Percentiles rank a stretch among this genome's conserved stretches.
Conservation (phyloP, 345 rosid species). For the Moringa oleifera region DNA sequence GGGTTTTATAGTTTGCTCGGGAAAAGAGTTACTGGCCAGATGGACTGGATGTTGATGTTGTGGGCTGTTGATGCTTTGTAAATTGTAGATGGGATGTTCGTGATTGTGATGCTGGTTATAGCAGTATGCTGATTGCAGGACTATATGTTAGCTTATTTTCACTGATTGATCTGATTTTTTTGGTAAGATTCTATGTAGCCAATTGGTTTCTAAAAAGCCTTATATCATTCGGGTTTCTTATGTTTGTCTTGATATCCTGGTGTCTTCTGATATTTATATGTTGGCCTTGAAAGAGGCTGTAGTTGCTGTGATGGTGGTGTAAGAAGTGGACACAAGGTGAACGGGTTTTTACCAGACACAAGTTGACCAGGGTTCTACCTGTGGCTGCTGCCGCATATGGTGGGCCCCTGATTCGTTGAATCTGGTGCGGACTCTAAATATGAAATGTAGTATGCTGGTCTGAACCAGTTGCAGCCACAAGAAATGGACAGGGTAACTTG, state of each 20-base stretch:
- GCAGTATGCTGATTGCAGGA: constrained; percentile 28
- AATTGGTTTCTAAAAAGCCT: constrained; percentile 22
- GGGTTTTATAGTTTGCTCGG: constrained; percentile 63
- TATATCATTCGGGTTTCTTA: constrained; percentile 24
- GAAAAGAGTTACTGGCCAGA: constrained; percentile 52
- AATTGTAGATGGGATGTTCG: constrained; percentile 46
- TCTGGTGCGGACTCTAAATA: constrained; percentile 11
- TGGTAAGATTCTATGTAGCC: constrained; percentile 34
- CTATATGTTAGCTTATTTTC: constrained; percentile 19
- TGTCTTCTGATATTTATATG: constrained; percentile 23
- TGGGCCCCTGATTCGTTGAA: constrained; percentile 21
- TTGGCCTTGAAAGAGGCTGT: constrained; percentile 24
- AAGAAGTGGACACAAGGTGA: constrained; percentile 24
- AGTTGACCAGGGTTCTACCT: constrained; percentile 22
- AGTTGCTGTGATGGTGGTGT: constrained; percentile 34
- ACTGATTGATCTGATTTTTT: constrained; percentile 21
- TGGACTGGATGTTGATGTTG: constrained; percentile 50
- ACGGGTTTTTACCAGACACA: constrained; percentile 15
- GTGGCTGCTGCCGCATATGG: constrained; percentile 32
- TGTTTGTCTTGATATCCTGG: constrained; percentile 24
- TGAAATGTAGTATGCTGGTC: constrained; percentile 25
- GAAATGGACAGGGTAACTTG: constrained; percentile 23
- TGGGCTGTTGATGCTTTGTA: constrained; percentile 74
- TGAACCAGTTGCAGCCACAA: constrained; percentile 19
- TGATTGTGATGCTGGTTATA: constrained; percentile 38